Evolutionary conservation across 495 filamentous ascomycete species (phyloP), one percentile per base, ranked within the genome.

Genomic region (Ascodesmis nigricans): DNA sequence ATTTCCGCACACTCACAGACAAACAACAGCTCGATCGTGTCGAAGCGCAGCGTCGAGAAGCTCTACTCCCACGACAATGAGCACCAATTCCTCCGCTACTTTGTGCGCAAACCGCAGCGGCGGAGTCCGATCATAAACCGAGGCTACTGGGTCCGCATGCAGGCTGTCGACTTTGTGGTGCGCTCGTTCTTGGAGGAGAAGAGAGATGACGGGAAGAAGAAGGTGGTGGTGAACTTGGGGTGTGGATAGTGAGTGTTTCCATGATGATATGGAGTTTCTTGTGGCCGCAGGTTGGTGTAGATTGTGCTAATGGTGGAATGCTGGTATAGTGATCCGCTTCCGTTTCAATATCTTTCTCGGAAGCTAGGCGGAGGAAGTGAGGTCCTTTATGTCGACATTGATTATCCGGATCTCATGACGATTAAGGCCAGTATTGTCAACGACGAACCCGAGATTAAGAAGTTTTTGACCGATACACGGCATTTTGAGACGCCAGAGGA

Each of bases 11-110:
- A n/a, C n/a, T 25, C 31, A 31, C 44, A 83, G 75, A 92, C 82
- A 35, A 91, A 92, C 49, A 79, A 69, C 51, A 79, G 75, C 54
- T 82, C 75, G 45, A 91, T 91, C 46, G 72, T 80, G 24, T 91
- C 78, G 17, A 92, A 92, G 52, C 65, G 80, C 39, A 81, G 76
- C 44, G 80, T 91, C 19, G 79, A 91, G 50, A 69, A 70, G 45
- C 62, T 87, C 13, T 92, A 91, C 55, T 73, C 73, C 36, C 35
- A 43, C 43, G 53, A 65, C 10, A 54, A 67, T 35, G 63, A 84
- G 41, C 66, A 74, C 13, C 71, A 81, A 48, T 90, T 80, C 60
- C 82, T 87, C 43, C 72, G 75, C 9, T 71, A 73, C 47, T 92
- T 91, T 53, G 78, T 91, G 18, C 71, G 69, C 47, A 90, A 84